These are phyloP conservation scores for Naganishia cerealis DNA, from an alignment of 1,284 basidiomycete genomes.

Conservation along the genomic window DNA sequence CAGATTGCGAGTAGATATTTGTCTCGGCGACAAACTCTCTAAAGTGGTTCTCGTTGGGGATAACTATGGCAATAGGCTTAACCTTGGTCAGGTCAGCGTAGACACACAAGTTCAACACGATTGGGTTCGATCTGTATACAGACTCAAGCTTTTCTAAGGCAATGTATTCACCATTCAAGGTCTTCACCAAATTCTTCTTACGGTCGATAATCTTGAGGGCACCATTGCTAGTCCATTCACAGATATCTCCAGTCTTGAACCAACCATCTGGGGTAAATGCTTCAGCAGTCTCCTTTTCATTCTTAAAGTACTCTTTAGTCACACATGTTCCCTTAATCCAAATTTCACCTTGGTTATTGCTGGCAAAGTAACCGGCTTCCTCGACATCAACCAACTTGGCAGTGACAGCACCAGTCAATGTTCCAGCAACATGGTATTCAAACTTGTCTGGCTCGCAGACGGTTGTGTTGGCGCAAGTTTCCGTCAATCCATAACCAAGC, in stretches of 20 bases:
- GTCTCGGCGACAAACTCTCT: too few species aligned
- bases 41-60: too few species aligned
- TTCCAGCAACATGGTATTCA: constrained; percentile 72
- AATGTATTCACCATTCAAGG: constrained; percentile 70
- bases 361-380: constrained; percentile 69
- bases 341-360: constrained; percentile 71
- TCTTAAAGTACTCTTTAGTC: constrained; percentile 72
- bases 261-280: constrained; percentile 80
- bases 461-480: constrained; percentile 59
- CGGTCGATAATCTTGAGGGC: constrained; percentile 79
- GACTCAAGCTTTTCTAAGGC: constrained; percentile 88
- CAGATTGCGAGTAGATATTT: too few species aligned
- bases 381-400: constrained; percentile 76
- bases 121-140: constrained; percentile 80
- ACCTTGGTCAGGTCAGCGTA: too few species aligned
- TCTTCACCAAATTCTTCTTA: constrained; percentile 75
- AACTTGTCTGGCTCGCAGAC: constrained; percentile 67
- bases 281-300: constrained; percentile 79
- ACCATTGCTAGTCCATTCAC: constrained; percentile 84
- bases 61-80: too few species aligned
- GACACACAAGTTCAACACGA: constrained; percentile 85
- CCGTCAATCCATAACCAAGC: constrained; percentile 95
- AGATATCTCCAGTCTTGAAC: constrained; percentile 84
- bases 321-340: constrained; percentile 72
- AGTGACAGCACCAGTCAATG: constrained; percentile 83